Conservation (phyloP, 2,329 filamentous ascomycete genomes). For the Byssothecium circinans region DNA sequence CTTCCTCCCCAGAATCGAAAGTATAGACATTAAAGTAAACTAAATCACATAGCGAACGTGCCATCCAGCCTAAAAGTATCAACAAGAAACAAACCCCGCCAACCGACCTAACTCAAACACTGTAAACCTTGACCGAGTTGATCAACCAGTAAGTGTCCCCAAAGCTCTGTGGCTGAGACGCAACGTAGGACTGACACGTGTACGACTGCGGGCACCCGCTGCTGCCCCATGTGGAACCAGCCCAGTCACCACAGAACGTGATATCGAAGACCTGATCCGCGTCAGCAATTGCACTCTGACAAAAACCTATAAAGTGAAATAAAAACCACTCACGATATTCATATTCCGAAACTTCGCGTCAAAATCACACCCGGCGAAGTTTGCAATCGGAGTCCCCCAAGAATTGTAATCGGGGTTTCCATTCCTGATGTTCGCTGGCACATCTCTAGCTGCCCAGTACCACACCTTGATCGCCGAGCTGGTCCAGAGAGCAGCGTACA, state of each 20-base stretch:
- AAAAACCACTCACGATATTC: slow-evolving; percentile 35
- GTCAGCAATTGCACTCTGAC: not conserved
- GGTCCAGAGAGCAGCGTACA: slow-evolving; percentile 49
- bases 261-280: slow-evolving; percentile 49
- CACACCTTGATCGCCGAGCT: slow-evolving; percentile 50
- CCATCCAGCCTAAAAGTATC: not conserved
- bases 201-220: slow-evolving; percentile 33
- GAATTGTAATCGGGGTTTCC: slow-evolving; percentile 44
- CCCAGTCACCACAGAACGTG: slow-evolving; percentile 60
- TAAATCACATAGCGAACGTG: not conserved
- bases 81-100: not conserved
- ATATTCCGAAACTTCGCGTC: slow-evolving; percentile 39
- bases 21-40: not conserved
- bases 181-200: slow-evolving; percentile 44
- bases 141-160: slow-evolving; percentile 44
- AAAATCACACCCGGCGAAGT: slow-evolving; percentile 43
- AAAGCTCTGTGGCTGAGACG: slow-evolving; percentile 41
- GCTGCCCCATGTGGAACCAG: slow-evolving; percentile 49
- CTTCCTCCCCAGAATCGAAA: not conserved
- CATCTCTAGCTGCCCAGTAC: slow-evolving; percentile 46
- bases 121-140: slow-evolving; percentile 45
- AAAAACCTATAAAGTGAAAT: not conserved
- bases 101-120: slow-evolving; percentile 18
- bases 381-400: slow-evolving; percentile 48
- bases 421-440: slow-evolving; percentile 47